Evolutionary conservation across 225 moss, liverwort and hornwort species (phyloP).

Genomic region (Polytrichum commune): DNA sequence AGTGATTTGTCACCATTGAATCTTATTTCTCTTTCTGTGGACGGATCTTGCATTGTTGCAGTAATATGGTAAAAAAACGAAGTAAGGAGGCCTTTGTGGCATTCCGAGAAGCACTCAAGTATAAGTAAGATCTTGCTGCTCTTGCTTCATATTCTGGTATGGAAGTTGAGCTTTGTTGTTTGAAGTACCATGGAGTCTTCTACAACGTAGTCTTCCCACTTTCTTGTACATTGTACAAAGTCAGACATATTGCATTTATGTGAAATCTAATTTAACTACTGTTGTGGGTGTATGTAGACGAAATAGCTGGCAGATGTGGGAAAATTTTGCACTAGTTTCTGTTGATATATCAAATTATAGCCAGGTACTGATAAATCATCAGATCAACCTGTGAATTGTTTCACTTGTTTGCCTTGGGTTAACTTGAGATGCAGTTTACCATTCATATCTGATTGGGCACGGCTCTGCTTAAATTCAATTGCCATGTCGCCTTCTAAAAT

Average conservation of each 20-base stretch:
- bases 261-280: not conserved
- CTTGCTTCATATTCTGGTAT: not conserved
- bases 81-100: conserved; percentile 96
- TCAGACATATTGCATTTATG: no score
- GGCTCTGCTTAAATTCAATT: no score
- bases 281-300: conserved; percentile 35
- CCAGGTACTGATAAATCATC: conserved; percentile 38
- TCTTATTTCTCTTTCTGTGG: no score
- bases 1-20: no score
- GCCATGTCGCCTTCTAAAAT: no score
- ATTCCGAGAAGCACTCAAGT: conserved; percentile 91
- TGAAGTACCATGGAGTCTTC: no score
- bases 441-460: no score
- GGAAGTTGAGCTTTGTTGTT: no score
- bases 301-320: conserved; percentile 99
- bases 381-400: not conserved
- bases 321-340: conserved; percentile 93
- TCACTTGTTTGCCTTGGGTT: not conserved
- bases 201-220: no score
- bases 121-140: conserved; percentile 45
- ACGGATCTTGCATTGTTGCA: conserved; percentile 18
- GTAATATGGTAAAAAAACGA: conserved; percentile 89
- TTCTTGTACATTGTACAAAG: no score
- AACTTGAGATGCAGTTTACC: no score
- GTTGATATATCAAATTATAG: conserved; percentile 73